Base-by-base conservation (phyloP, 305 asterid species). In the Solanum hybrid region DNA sequence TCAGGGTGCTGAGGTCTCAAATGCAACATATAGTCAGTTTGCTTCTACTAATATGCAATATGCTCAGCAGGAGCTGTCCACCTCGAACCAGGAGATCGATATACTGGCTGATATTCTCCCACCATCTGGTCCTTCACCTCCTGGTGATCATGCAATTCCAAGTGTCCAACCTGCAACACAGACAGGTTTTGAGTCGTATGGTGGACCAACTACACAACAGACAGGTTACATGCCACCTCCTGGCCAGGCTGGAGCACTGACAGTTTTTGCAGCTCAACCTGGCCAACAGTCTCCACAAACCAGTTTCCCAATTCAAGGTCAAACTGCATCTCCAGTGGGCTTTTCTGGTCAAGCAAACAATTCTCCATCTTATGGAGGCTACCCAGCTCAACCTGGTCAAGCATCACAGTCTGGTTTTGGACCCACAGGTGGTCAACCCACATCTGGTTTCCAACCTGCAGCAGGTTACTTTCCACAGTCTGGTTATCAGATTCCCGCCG, bases 21-120 rank as follows among this genome's bases (percentile, higher is more conserved):
- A 92, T 90, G 87, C 92, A 81, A 22, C 92, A 64, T 80, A 90
- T 90, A 74, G 86, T 90, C 94, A 91, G 37, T 92, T 92, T 89
- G 64, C 89, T 85, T 90, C 94, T 35, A 86, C 94, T 76, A 90
- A 86, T 93, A 80, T 92, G 76, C 97, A 94, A 42, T 90, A 91
- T 89, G 67, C 90, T 64, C 95, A 95, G 78, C 97, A 94, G 86
- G 96, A 94, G 89, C 87, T 90, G 13, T 91, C 98, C 57, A 90
- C 92, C 71, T 86, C 93, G 81, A 86, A 61, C 91, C 93, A 90
- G 76, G 97, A 95, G 77, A 86, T 95, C 78, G 99, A 97, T 91
- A 95, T 97, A 91, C 94, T 97, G 92, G 99, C 99, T 3, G 98
- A 96, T 92, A 97, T 97, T 92, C 98, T 97, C 86, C 99, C 99